Evolutionary conservation across 2,329 filamentous ascomycete genomes (phyloP), one percentile per base, ranked within the genome.

Genomic region (Mycosphaerella sp.): DNA sequence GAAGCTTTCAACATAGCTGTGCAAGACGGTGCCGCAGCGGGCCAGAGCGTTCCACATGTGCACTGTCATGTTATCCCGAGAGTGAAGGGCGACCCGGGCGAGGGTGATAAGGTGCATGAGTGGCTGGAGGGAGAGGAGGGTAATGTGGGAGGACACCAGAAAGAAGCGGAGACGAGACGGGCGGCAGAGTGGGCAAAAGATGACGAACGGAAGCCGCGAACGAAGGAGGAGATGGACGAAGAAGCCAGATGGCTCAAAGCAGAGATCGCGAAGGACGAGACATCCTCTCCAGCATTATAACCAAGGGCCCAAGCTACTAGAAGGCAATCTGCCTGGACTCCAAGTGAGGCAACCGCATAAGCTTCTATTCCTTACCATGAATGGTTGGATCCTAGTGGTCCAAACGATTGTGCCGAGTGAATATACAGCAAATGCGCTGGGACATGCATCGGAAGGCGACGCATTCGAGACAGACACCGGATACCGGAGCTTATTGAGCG

Each of bases 51-150:
- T 43, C 79, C 89, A 7, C 93, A 98, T 73, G 83, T 96, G 11
- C 93, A 98, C 73, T 87, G 90, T 26, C 93, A 98, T 74, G 81
- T 96, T 46, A 92, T 96, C 51, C 91, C 91, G 17, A 76, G 91
- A 36, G 76, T 75, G 55, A 75, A 74, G 54, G 79, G 73, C 7
- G 82, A 85, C 71, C 66, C 83, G 39, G 77, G 80, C 9, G 77
- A 81, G 46, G 80, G 77, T 7, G 91, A 95, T 71, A 82, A 81
- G 56, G 80, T 98, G 48, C 97, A 98, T 73, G 81, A 83, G 59
- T 79, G 83, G 73, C 80, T 98, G 76, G 89, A 95, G 65, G 81
- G 80, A 29, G 87, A 95, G 71, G 86, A 89, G 60, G 92, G 91
- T 0, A 87, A 97, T 72, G 76, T 97, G 11, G 87, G 85, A 5